phyloP scores from a whole-genome alignment of 306 rosid species.

The Castanea sativa region DNA sequence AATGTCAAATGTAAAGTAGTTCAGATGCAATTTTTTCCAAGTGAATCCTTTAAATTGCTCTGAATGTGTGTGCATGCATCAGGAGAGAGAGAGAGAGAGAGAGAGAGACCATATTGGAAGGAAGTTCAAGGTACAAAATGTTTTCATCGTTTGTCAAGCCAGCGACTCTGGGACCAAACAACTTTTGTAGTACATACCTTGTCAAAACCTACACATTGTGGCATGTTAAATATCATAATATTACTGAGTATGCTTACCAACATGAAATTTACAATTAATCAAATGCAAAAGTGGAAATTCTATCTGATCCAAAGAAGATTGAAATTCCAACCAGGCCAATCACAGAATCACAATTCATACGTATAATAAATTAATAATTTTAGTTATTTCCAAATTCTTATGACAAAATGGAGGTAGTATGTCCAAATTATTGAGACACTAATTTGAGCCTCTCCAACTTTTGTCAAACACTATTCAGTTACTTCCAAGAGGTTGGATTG shows the following conservation, averaged over 20 bases:
- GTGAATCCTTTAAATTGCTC: background rate
- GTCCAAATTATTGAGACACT: background rate
- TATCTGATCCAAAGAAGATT: background rate
- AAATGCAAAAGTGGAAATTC: background rate
- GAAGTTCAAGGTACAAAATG: conserved; percentile 77
- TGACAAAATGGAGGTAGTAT: background rate
- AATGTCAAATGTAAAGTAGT: background rate
- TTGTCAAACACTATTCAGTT: background rate
- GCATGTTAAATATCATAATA: conserved; percentile 18
- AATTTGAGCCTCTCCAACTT: background rate
- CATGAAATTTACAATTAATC: conserved; percentile 3
- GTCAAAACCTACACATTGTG: conserved; percentile 55
- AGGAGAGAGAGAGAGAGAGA: background rate
- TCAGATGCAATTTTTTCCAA: background rate
- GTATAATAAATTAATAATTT: background rate
- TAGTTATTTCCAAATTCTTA: background rate
- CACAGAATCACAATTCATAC: background rate
- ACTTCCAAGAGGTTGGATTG: background rate
- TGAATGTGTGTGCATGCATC: background rate
- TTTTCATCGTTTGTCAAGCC: conserved; percentile 53
- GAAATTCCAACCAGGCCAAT: background rate
- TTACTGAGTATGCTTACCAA: background rate
- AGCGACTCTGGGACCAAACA: conserved; percentile 66
- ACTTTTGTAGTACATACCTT: conserved; percentile 68
- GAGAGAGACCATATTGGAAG: conserved; percentile 71